A percentile compares a stretch with the other conserved stretches of the same genome.
phyloP scores from a whole-genome alignment of 2,329 filamentous ascomycete genomes.

The Hypomyces rosellus region DNA sequence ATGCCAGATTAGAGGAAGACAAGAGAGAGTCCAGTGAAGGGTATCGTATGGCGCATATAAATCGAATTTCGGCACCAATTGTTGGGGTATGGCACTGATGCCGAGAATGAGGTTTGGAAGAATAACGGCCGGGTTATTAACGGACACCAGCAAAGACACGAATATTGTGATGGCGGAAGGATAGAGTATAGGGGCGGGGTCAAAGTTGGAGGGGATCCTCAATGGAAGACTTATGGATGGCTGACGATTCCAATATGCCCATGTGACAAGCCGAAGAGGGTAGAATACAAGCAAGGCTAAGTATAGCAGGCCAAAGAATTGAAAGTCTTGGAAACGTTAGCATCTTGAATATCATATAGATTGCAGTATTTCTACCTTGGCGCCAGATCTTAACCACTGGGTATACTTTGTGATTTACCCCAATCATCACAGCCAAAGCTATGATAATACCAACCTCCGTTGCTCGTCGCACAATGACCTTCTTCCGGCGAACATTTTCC shows the following conservation, averaged over 20 bases:
- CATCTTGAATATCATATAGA: background rate
- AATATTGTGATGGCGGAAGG: slow-evolving; percentile 70
- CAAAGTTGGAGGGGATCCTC: slow-evolving; percentile 67
- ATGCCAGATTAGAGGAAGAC: slow-evolving; percentile 53
- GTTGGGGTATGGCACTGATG: slow-evolving; percentile 67
- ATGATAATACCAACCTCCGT: slow-evolving; percentile 48
- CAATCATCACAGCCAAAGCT: slow-evolving; percentile 43
- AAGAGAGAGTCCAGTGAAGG: slow-evolving; percentile 74
- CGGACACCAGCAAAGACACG: slow-evolving; percentile 67
- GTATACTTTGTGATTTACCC: slow-evolving; percentile 39
- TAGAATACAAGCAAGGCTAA: slow-evolving; percentile 44
- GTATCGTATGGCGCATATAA: slow-evolving; percentile 52
- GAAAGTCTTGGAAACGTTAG: slow-evolving; percentile 33
- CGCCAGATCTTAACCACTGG: slow-evolving; percentile 41
- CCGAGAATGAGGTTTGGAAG: slow-evolving; percentile 78
- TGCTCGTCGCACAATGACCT: slow-evolving; percentile 45
- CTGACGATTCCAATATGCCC: slow-evolving; percentile 37
- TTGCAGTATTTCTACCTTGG: slow-evolving; percentile 35
- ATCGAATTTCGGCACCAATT: slow-evolving; percentile 61
- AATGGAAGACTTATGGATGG: slow-evolving; percentile 37
- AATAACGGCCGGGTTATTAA: slow-evolving; percentile 53
- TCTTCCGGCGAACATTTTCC: slow-evolving; percentile 36
- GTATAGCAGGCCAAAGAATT: slow-evolving; percentile 31
- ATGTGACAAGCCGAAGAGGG: slow-evolving; percentile 51
- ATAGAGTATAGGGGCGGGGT: slow-evolving; percentile 87